Conservation (phyloP, 2,329 filamentous ascomycete genomes). For the Arthroderma uncinatum region DNA sequence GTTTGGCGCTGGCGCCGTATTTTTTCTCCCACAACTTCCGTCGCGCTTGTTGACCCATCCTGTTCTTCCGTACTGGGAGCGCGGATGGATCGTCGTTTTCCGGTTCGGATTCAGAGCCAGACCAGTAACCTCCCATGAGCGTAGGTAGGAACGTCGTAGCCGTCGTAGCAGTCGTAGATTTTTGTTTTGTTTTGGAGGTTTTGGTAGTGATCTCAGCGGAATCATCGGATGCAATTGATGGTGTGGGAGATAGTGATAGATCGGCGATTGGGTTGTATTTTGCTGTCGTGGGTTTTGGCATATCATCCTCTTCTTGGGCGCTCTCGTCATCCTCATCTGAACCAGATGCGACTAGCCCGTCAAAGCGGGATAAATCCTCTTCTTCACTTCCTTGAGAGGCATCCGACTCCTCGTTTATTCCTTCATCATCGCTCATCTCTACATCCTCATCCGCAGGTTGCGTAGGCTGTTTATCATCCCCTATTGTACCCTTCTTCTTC, state of each 20-base stretch:
- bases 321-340: conserved; percentile 17
- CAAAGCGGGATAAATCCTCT: conserved; percentile 22
- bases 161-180: conserved; percentile 25
- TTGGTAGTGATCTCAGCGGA: conserved; percentile 16
- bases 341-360: conserved; percentile 25
- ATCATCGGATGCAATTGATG: conserved; percentile 22
- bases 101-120: conserved; percentile 48
- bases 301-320: conserved; percentile 11
- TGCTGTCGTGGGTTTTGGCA: not conserved
- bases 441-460: conserved; percentile 2
- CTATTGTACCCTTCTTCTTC: conserved; percentile 6
- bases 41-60: conserved; percentile 52
- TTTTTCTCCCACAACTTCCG: conserved; percentile 53
- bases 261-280: conserved; percentile 15
- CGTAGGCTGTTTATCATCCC: not conserved
- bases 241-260: conserved; percentile 27
- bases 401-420: not conserved
- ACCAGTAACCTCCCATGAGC: conserved; percentile 51
- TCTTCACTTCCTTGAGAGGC: not conserved
- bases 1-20: conserved; percentile 47
- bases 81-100: conserved; percentile 37
- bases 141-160: conserved; percentile 50
- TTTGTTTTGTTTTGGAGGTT: conserved; percentile 16
- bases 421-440: not conserved
- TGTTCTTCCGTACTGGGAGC: conserved; percentile 44